Conservation (phyloP, 176 grass and related monocot genomes). For the Rhynchospora breviuscula region DNA sequence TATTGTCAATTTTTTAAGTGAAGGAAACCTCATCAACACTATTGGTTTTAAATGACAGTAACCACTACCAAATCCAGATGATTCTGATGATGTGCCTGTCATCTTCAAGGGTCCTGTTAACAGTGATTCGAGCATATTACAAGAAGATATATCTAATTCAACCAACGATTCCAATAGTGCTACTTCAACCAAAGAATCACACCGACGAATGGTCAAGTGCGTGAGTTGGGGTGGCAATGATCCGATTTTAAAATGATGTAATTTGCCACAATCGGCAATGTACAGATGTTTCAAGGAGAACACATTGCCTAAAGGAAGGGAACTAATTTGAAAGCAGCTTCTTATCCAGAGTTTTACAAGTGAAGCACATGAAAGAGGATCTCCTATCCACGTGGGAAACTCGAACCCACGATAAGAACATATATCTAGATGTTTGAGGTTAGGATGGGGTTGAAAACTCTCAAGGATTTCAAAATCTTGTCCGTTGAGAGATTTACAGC, state of each 20-base stretch:
- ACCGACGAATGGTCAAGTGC: background rate
- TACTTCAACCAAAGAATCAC: background rate
- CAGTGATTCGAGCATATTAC: background rate
- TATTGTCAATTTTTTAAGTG: background rate
- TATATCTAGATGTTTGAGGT: background rate
- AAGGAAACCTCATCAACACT: background rate
- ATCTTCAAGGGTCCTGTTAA: background rate
- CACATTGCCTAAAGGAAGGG: background rate
- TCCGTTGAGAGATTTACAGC: background rate
- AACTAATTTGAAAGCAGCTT: background rate
- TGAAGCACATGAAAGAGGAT: conserved; percentile 12
- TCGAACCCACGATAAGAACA: background rate
- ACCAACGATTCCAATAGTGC: background rate
- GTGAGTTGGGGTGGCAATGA: background rate
- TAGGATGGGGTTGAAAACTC: conserved; percentile 8
- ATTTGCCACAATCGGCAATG: background rate
- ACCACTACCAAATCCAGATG: background rate
- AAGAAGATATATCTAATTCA: background rate
- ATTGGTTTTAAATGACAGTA: background rate
- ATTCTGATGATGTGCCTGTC: background rate
- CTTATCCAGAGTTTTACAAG: background rate
- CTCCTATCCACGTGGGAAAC: background rate
- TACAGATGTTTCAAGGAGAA: background rate
- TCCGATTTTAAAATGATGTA: background rate
- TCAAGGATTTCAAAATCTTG: background rate